Base-by-base conservation (phyloP, 2,329 filamentous ascomycete species). In the Penicillium sclerotiorum region DNA sequence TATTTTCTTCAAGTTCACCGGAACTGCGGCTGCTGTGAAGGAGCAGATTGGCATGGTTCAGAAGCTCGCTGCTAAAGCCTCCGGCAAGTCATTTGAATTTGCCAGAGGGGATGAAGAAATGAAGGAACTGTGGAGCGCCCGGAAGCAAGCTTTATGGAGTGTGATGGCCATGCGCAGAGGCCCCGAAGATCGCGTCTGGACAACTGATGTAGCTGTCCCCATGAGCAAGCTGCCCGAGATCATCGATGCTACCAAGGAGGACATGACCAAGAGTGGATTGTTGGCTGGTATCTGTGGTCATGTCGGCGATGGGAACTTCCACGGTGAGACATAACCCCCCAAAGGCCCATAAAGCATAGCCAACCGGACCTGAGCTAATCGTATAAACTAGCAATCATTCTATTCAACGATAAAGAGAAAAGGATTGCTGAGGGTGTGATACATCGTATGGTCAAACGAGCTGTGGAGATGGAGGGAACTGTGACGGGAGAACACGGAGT, bases 121-220 rank as follows among this genome's bases (percentile, higher is more conserved):
- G 66, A 74, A 79, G 5, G 85, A 89, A 57, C 75, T 91, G 4
- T 92, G 88, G 88, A 85, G 84, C 35, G 88, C 88, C 4, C 77
- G 88, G 32, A 92, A 91, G 62, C 81, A 88, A 61, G 87, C 86
- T 0, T 73, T 91, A 1, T 91, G 87, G 84, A 86, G 83, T 48
- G 81, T 88, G 37, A 83, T 89, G 70, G 84, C 85, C 0, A 81
- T 86, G 69, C 79, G 79, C 50, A 76, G 82, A 41, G 73, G 81
- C 20, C 78, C 79, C 0, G 77, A 78, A 2, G 81, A 87, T 58
- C 81, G 79, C 39, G 81, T 90, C 21, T 91, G 88, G 88, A 89
- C 87, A 0, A 93, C 88, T 0, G 89, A 93, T 64, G 88, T 92
- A 17, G 88, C 88, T 0, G 89, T 92, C 1, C 88, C 88, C 0